Base-by-base conservation (phyloP, 306 rosid species). In the Vigna reflexopilosa region DNA sequence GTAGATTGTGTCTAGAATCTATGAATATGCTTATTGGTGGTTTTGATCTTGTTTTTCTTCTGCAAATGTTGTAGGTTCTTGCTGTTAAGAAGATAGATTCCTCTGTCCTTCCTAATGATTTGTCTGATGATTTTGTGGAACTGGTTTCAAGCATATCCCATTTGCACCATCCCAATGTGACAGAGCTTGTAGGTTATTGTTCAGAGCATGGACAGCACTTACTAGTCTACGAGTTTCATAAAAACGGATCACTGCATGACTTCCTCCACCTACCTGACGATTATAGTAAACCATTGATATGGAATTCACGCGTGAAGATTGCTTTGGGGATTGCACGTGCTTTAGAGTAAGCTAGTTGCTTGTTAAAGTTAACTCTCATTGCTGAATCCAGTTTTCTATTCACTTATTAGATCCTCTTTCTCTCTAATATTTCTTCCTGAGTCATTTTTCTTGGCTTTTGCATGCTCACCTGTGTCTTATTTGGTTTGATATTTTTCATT, bases 291-390 rank as follows among this genome's bases (percentile, higher is more conserved):
- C 98, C 99, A 9, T 81, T 96, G 88, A 91, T 91, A 80, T 96
- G 99, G 99, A 96, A 93, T 83, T 72, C 97, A 42, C 93, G 99
- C 57, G 98, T 96, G 82, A 96, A 96, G 89, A 86, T 96, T 86
- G 98, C 99, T 76, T 85, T 96, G 83, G 99, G 98, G 36, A 91
- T 93, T 61, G 99, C 98, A 70, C 97, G 98, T 15, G 99, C 98
- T 59, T 69, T 96, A 70, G 99, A 96, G 99, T 95, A 87, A 88
- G 99, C 86, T 83, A 61, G n/a, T 58, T 52, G 52, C 61, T 75
- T 73, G 38, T 19, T 67, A 30, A 45, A 52, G 24, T 45, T 51
- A 20, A 63, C 32, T 19, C 54, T 51, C 8, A 26, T 22, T 6
- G 13, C 26, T 38, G 48, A 40, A 36, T 81, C 42, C 12, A 2